Evolutionary conservation across 2,329 filamentous ascomycete species (phyloP).

Genomic region (Colletotrichum lupini): DNA sequence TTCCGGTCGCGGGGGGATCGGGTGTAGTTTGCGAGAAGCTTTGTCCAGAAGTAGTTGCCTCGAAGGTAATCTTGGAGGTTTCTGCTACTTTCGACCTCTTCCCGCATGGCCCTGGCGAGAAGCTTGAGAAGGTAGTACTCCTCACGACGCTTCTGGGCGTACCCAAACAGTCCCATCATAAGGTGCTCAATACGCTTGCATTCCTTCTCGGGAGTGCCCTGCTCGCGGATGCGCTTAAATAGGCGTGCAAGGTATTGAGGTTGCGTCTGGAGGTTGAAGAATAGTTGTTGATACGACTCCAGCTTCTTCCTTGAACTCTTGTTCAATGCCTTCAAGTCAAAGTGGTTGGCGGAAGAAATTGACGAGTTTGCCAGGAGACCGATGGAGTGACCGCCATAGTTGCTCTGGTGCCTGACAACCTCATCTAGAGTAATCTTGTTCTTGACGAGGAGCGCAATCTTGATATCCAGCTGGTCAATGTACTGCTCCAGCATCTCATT

Average conservation of each 20-base stretch:
- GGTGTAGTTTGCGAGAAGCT: slow-evolving; percentile 86
- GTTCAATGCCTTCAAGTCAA: slow-evolving; percentile 96
- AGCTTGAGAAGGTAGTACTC: slow-evolving; percentile 97
- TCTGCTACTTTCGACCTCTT: slow-evolving; percentile 81
- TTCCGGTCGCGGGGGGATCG: slow-evolving; percentile 93
- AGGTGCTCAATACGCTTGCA: slow-evolving; percentile 91
- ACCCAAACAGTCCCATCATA: slow-evolving; percentile 96
- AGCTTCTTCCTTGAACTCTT: slow-evolving; percentile 96
- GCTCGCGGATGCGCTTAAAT: slow-evolving; percentile 85
- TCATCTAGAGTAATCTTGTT: slow-evolving; percentile 99
- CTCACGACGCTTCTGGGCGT: slow-evolving; percentile 95
- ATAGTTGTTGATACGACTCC: slow-evolving; percentile 96
- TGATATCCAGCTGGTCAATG: slow-evolving; percentile 98
- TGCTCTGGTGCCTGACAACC: slow-evolving; percentile 95
- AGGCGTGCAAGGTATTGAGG: slow-evolving; percentile 92
- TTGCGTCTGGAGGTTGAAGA: slow-evolving; percentile 97
- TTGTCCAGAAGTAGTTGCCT: slow-evolving; percentile 93
- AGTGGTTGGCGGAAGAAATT: slow-evolving; percentile 89
- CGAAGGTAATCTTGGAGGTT: slow-evolving; percentile 87
- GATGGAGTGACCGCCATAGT: slow-evolving; percentile 90
- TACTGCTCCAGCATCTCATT: slow-evolving; percentile 98
- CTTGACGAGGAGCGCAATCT: slow-evolving; percentile 97
- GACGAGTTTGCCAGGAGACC: slow-evolving; percentile 88
- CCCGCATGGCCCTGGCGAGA: slow-evolving; percentile 82
- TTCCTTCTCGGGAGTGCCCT: slow-evolving; percentile 89